Evolutionary conservation across 805 yeast genomes (phyloP).

Genomic region (Clavispora santaluciae): DNA sequence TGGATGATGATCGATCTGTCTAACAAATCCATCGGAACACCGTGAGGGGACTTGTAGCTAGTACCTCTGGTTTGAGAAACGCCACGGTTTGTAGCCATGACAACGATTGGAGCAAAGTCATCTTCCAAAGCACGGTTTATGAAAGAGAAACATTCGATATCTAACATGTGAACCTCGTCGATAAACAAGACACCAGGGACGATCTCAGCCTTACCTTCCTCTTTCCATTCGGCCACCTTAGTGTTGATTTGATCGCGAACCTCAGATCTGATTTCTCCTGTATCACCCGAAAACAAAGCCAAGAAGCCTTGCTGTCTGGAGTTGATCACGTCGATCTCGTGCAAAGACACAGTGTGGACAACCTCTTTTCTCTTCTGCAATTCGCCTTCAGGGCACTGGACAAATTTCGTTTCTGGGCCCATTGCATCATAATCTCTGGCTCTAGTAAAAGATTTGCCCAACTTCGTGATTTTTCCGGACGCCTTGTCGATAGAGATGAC

Average conservation of each 20-base stretch:
- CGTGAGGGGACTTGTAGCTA: slow-evolving; percentile 91
- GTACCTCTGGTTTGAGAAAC: slow-evolving; percentile 92
- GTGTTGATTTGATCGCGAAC: slow-evolving; percentile 95
- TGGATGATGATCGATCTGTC: slow-evolving; percentile 93
- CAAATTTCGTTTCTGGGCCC: slow-evolving; percentile 97
- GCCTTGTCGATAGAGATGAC: slow-evolving; percentile 94
- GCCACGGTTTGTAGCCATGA: slow-evolving; percentile 97
- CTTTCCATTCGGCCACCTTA: slow-evolving; percentile 97
- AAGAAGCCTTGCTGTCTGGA: slow-evolving; percentile 97
- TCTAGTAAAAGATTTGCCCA: slow-evolving; percentile 93
- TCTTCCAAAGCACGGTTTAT: slow-evolving; percentile 95
- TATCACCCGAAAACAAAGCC: slow-evolving; percentile 92
- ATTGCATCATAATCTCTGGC: slow-evolving; percentile 98
- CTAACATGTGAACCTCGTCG: slow-evolving; percentile 98
- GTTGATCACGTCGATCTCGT: slow-evolving; percentile 96
- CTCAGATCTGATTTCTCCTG: slow-evolving; percentile 95
- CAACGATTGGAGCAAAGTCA: slow-evolving; percentile 93
- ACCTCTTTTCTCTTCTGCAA: slow-evolving; percentile 92
- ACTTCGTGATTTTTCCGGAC: slow-evolving; percentile 86
- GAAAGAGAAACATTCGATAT: slow-evolving; percentile 92
- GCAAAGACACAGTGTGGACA: slow-evolving; percentile 95
- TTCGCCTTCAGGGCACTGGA: slow-evolving; percentile 98
- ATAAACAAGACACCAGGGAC: slow-evolving; percentile 96
- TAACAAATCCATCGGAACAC: slow-evolving; percentile 90
- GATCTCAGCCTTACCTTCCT: slow-evolving; percentile 97